Evolutionary conservation across 352 stramenopile species (phyloP).

Genomic region (Phytopythium oedochilum): DNA sequence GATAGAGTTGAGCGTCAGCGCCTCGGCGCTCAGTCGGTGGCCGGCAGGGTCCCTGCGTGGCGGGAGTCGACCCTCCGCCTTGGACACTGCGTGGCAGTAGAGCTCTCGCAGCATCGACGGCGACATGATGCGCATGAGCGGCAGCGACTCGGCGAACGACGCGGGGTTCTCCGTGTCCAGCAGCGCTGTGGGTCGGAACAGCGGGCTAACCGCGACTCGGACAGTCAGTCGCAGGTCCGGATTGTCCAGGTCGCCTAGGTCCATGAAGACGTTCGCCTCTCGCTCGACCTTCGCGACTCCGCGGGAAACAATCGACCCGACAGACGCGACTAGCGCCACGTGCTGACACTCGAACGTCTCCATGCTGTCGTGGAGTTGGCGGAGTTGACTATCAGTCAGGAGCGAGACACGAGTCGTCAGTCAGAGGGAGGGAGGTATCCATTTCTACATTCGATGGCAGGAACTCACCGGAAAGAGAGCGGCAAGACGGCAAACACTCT

Average conservation of each 20-base stretch:
- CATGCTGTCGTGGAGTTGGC: conserved; percentile 7
- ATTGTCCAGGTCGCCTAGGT: conserved; percentile 13
- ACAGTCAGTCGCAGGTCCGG: conserved; percentile 14
- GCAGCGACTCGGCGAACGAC: conserved; percentile 9
- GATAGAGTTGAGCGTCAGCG: conserved; percentile 18
- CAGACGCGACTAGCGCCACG: conserved; percentile 20
- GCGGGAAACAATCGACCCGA: conserved; percentile 1
- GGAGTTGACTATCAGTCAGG: conserved; percentile 21
- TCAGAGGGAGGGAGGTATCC: no score
- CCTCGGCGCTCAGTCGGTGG: not conserved
- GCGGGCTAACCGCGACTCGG: conserved; percentile 11
- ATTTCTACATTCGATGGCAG: not conserved
- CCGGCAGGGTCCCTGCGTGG: not conserved
- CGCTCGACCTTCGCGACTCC: conserved; percentile 4
- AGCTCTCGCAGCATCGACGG: conserved; percentile 5
- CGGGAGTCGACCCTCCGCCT: not conserved
- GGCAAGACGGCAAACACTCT: not conserved
- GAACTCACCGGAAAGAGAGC: not conserved
- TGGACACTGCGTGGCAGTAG: not conserved
- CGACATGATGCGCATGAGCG: conserved; percentile 24
- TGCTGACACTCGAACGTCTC: conserved; percentile 25
- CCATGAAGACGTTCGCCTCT: conserved; percentile 10
- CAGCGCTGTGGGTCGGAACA: conserved; percentile 19
- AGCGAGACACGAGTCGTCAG: no score
- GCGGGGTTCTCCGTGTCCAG: conserved; percentile 13